Evolutionary conservation across 805 yeast genomes (phyloP), one percentile per base, ranked within the genome.

Genomic region (Saturnispora quitensis): DNA sequence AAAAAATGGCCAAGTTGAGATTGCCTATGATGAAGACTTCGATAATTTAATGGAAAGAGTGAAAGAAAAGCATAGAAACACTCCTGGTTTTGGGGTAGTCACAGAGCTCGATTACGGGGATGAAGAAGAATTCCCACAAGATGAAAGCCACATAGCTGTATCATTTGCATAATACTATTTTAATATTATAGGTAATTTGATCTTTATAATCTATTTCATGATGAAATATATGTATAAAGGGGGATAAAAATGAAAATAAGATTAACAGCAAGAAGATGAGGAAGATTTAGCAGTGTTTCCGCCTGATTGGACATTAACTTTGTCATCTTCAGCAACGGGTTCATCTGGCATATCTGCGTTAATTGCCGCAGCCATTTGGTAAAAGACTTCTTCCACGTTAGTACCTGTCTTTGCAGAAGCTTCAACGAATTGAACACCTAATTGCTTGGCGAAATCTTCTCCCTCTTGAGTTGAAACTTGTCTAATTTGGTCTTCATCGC

Each of bases 331-430:
- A 24, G 53, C 48, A 52, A 58, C 45, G 67, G 71, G 52, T 42
- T 65, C 57, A 44, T 69, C 73, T 43, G 69, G 68, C 50, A 83
- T 81, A 68, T 85, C 86, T 50, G 88, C 96, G 71, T 86, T 86
- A 63, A 90, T 88, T 60, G 87, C 75, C 42, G 84, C 80, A 12
- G 97, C 97, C 63, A 93, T 77, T 60, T 89, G 86, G 71, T 86
- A 84, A 73, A 93, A 93, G 45, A 95, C 83, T 53, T 89, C 89
- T 63, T 88, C 95, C 56, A 93, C 99, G 63, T 90, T 89, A 53
- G 81, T 83, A 62, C 89, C 90, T 47, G 90, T 84, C 75, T 93
- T 93, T 40, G 99, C 99, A 70, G 93, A 82, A 31, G 98, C 95
- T 73, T 93, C 99, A 64, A 93, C 76, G 70, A 93, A 93, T 31